A percentile compares a stretch with the other conserved stretches of the same genome.
Conservation (phyloP, 352 stramenopile species). For the Elongisporangium anandrum region DNA sequence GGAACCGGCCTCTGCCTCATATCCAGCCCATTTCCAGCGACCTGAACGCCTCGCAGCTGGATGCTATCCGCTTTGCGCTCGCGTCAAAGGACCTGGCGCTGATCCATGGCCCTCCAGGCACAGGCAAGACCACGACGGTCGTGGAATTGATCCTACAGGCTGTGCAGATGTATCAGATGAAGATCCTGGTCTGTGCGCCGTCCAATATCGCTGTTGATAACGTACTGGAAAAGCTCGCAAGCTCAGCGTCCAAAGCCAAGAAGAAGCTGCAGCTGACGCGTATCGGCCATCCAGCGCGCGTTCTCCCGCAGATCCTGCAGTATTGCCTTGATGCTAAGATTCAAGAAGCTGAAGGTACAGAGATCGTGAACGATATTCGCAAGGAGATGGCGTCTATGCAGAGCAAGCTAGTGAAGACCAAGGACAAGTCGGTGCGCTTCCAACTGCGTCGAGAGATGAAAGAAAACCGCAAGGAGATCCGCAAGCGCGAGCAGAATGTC, state of each 20-base stretch:
- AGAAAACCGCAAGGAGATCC: constrained; percentile 93
- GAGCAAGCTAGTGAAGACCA: constrained; percentile 47
- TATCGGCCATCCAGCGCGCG: constrained; percentile 94
- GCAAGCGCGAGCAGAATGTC: constrained; percentile 90
- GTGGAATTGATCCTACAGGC: constrained; percentile 96
- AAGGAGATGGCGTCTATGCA: constrained; percentile 84
- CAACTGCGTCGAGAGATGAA: constrained; percentile 82
- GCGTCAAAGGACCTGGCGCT: constrained; percentile 84
- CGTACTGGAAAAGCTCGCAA: constrained; percentile 92
- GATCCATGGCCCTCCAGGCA: constrained; percentile 92
- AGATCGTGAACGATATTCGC: constrained; percentile 95
- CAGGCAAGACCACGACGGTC: constrained; percentile 97
- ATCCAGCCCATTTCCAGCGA: constrained; percentile 43
- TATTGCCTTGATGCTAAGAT: constrained; percentile 96
- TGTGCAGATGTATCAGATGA: constrained; percentile 76
- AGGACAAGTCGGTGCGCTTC: constrained; percentile 40
- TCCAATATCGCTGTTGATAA: constrained; percentile 99
- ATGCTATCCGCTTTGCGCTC: constrained; percentile 75
- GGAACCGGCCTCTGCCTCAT: constrained; percentile 40
- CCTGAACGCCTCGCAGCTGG: constrained; percentile 76
- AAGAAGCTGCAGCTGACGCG: constrained; percentile 49
- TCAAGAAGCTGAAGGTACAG: constrained; percentile 88
- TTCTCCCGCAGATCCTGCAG: constrained; percentile 86
- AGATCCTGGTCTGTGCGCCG: constrained; percentile 95
- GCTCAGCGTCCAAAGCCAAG: constrained; percentile 16